phyloP scores from a whole-genome alignment of 306 rosid genomes.

The Castanospermum australe region DNA sequence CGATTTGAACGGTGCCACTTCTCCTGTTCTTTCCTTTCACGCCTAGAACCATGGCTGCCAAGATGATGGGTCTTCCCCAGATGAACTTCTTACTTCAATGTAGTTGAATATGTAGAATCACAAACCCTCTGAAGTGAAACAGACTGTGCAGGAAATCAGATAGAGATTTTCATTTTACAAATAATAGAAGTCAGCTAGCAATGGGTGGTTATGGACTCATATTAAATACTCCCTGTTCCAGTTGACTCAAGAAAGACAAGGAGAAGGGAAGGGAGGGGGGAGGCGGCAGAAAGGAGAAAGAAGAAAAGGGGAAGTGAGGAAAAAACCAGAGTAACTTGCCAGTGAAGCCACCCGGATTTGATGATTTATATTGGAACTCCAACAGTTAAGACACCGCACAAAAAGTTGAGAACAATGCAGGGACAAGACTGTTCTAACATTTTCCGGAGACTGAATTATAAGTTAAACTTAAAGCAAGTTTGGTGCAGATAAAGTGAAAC shows the following conservation, averaged over 20 bases:
- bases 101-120: conserved; percentile 16
- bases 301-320: background rate
- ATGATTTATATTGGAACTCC: background rate
- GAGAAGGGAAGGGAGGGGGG: background rate
- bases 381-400: background rate
- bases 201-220: background rate
- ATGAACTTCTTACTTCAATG: conserved; percentile 34
- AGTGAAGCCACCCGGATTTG: conserved; percentile 10
- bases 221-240: background rate
- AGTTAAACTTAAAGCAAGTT: conserved; percentile 11
- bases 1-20: conserved; percentile 51
- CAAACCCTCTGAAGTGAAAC: conserved; percentile 33
- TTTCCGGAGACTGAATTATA: background rate
- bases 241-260: background rate
- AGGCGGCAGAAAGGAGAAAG: background rate
- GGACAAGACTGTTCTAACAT: background rate
- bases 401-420: background rate
- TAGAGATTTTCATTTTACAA: conserved; percentile 12
- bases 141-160: conserved; percentile 20
- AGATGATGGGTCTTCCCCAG: conserved; percentile 7
- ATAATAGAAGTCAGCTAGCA: conserved; percentile 12
- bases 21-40: conserved; percentile 67
- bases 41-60: conserved; percentile 59
- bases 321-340: background rate
- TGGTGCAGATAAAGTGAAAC: background rate